Evolutionary conservation across 129 eudicot species (phyloP).

Genomic region (Helianthus tuberosus): DNA sequence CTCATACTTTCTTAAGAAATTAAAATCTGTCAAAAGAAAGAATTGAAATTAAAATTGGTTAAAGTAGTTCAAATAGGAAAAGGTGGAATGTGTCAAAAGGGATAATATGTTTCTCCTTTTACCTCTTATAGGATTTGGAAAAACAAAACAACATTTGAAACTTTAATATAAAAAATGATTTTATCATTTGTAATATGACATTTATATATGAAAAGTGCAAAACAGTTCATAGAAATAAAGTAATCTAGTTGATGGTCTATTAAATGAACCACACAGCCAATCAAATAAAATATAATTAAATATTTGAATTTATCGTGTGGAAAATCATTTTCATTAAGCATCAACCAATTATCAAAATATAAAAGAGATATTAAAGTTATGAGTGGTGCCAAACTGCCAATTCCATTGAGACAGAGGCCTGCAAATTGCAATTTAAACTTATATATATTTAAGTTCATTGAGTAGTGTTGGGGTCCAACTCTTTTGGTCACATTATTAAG

Average conservation of each 20-base stretch:
- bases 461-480: not conserved
- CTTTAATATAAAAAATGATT: no score
- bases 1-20: no score
- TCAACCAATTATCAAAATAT: not conserved
- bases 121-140: no score
- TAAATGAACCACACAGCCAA: not conserved
- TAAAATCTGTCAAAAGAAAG: no score
- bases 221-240: not conserved
- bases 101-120: no score
- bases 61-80: no score
- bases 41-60: no score
- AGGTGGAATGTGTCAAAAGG: no score
- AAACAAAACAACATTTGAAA: no score
- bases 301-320: not conserved
- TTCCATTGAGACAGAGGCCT: constrained; percentile 7
- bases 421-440: not conserved
- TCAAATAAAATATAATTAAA: not conserved
- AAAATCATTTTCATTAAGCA: not conserved
- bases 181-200: no score
- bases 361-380: not conserved
- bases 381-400: constrained; percentile 15
- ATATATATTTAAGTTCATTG: not conserved
- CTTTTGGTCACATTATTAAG: constrained; percentile 1
- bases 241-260: not conserved
- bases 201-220: not conserved